Evolutionary conservation across 2,329 filamentous ascomycete genomes (phyloP), one percentile per base, ranked within the genome.

Genomic region (Aspergillus fumigatus): DNA sequence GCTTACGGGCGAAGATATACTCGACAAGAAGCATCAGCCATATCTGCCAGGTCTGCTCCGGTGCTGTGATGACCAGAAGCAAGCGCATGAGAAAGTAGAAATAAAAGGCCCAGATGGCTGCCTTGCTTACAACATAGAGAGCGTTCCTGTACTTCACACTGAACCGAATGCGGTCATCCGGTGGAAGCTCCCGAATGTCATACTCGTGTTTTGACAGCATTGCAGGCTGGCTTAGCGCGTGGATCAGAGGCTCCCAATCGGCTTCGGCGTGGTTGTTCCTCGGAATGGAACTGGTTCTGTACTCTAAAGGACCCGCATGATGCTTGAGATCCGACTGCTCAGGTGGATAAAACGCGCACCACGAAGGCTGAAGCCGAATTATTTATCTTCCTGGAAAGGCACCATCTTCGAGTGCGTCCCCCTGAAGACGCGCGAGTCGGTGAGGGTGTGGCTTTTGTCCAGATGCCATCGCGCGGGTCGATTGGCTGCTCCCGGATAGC

Each of bases 11-110:
- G 40, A 69, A 67, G 1, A 66, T 51, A 25, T 52, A 55, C 53
- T 70, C 68, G n/a, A 67, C 55, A 3, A 56, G 47, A 14, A 70
- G 38, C 59, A 69, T 68, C n/a, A 50, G 25, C 68, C 65, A 70
- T 40, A 65, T 62, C 40, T 61, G 63, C 66, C 66, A 70, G 26
- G 59, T 62, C 50, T 51, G 54, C 10, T 55, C 29, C 0, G 54
- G 32, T 3, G 51, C 47, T 3, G 48, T 54, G 19, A 65, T 21
- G 8, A 60, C 19, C 19, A 62, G 41, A 2, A 60, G 48, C 8
- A 65, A 23, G 4, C 68, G 67, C 19, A 61, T 27, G 10, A 50
- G 17, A 5, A 68, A 62, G 48, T 69, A 70, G 27, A 64, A 8
- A 50, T 61, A 54, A 3, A 54, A 53, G 3, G 52, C 54, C 62